These are phyloP conservation scores for Piromyces sp. DNA, from an alignment of 192 early-diverging fungal species.

Conservation along the genomic window DNA sequence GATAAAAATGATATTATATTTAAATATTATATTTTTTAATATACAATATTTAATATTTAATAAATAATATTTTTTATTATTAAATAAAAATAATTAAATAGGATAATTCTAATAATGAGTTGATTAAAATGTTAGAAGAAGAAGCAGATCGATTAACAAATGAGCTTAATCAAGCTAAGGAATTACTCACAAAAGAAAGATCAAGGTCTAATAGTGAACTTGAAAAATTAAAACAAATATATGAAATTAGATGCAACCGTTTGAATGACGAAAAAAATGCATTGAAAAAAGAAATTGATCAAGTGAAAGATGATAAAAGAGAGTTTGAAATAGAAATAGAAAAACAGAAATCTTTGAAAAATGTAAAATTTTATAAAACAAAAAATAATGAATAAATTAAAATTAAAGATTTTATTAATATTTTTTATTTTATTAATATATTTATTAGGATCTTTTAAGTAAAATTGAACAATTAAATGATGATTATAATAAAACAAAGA, in stretches of 20 bases:
- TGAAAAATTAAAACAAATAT: not conserved
- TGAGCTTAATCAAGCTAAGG: not conserved
- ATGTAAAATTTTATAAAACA: no score
- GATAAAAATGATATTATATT: no score
- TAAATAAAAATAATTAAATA: not conserved
- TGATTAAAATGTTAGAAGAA: not conserved
- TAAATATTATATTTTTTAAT: no score
- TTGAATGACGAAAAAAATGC: not conserved
- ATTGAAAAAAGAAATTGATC: not conserved
- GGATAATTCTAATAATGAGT: not conserved
- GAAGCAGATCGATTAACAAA: not conserved
- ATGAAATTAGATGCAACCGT: not conserved
- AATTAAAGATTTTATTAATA: no score
- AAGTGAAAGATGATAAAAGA: not conserved
- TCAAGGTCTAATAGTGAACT: not conserved
- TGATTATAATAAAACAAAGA: not conserved
- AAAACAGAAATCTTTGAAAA: not conserved
- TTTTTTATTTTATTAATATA: no score
- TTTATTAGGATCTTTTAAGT: not conserved
- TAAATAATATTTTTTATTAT: not conserved
- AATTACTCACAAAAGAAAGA: not conserved
- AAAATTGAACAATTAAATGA: not conserved
- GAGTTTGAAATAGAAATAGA: not conserved
- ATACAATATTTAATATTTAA: no score
- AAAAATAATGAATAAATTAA: no score